Percentiles rank a stretch among this genome's conserved stretches.
Evolutionary conservation across 202 grass and related monocot genomes (phyloP).

Genomic region (Elaeis oleifera): DNA sequence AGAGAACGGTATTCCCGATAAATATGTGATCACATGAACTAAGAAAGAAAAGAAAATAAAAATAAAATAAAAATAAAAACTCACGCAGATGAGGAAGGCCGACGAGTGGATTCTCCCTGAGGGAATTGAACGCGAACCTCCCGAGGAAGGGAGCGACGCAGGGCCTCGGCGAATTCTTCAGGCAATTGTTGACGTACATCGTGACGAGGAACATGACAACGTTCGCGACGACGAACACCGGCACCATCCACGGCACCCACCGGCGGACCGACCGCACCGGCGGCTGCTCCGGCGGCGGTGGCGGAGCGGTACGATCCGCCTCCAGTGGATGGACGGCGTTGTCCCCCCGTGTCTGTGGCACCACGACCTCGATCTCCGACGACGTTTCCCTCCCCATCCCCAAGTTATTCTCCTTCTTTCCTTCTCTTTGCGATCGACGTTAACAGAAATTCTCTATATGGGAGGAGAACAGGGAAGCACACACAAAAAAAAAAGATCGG

Average conservation of each 20-base stretch:
- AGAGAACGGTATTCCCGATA: too few relatives aligned
- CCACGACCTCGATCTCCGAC: not conserved
- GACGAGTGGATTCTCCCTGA: conserved; percentile 80
- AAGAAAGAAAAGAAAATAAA: not conserved
- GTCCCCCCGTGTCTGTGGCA: not conserved
- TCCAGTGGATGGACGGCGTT: not conserved
- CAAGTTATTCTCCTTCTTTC: not conserved
- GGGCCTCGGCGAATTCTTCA: conserved; percentile 9
- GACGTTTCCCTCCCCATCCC: not conserved
- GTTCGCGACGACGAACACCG: conserved; percentile 35
- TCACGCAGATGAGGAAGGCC: conserved; percentile 90
- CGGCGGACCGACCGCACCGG: not conserved
- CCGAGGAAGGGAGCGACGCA: conserved; percentile 53
- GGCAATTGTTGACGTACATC: conserved; percentile 88
- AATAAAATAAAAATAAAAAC: not conserved
- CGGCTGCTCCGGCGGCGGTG: not conserved
- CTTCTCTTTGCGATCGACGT: too few relatives aligned
- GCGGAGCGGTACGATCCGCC: not conserved
- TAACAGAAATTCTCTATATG: too few relatives aligned
- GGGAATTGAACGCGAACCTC: conserved; percentile 71
- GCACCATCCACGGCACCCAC: conserved; percentile 59
- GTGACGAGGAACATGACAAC: conserved; percentile 40
- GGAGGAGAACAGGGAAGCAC: too few relatives aligned
- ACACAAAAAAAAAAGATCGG: too few relatives aligned
- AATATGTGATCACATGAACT: not conserved